Evolutionary conservation across 2,329 filamentous ascomycete genomes (phyloP).

Genomic region (Curvularia sp.): DNA sequence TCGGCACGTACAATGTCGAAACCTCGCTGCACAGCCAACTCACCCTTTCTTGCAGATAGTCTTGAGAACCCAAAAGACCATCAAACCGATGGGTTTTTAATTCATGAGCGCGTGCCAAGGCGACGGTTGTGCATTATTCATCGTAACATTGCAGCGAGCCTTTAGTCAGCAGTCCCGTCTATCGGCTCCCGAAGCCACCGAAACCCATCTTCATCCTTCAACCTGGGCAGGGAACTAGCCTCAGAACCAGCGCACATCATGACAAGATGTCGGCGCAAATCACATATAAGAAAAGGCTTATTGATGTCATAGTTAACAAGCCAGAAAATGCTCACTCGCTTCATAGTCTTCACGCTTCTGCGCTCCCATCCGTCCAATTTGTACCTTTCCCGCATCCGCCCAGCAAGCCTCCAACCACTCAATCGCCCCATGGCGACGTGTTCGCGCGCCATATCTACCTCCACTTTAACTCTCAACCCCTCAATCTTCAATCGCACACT

Average conservation of each 20-base stretch:
- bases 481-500: conserved; percentile 51
- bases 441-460: conserved; percentile 38
- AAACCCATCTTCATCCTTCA: conserved; percentile 2
- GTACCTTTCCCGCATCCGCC: conserved; percentile 7
- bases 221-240: not conserved
- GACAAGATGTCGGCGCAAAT: not conserved
- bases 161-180: conserved; percentile 5
- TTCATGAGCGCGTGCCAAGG: not conserved
- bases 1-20: not conserved
- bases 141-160: not conserved
- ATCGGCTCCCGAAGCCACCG: conserved; percentile 5
- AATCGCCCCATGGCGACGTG: not conserved
- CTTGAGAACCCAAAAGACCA: not conserved
- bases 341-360: conserved; percentile 12
- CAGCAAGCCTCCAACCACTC: conserved; percentile 2
- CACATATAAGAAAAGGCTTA: not conserved
- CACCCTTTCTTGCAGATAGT: not conserved
- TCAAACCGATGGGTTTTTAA: not conserved
- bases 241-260: not conserved
- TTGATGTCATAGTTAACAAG: conserved; percentile 1
- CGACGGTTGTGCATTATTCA: not conserved
- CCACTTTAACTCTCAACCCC: conserved; percentile 45
- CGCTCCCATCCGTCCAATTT: conserved; percentile 13
- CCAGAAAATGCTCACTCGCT: conserved; percentile 14
- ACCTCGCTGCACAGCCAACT: not conserved